phyloP scores from a whole-genome alignment of 2,329 filamentous ascomycete species.

The Diaporthe eres region DNA sequence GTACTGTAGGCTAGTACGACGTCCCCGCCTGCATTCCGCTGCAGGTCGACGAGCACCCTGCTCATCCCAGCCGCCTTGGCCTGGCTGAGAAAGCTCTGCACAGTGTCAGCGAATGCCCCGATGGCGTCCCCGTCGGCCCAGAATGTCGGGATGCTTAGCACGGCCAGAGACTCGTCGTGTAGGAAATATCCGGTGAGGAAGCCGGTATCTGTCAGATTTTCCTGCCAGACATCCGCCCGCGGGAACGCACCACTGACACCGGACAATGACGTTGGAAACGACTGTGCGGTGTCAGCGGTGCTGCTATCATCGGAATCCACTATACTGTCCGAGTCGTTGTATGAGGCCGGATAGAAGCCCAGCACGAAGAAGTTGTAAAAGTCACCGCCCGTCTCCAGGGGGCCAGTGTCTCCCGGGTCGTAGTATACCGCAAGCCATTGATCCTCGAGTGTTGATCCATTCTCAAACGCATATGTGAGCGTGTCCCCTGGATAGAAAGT shows the following conservation, averaged over 20 bases:
- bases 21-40: not conserved
- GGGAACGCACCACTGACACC: not conserved
- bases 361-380: constrained; percentile 61
- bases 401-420: constrained; percentile 43
- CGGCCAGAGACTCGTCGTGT: constrained; percentile 42
- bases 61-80: not conserved
- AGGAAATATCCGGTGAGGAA: constrained; percentile 37
- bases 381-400: constrained; percentile 56
- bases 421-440: constrained; percentile 42
- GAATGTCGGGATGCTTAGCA: constrained; percentile 58
- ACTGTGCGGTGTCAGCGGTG: constrained; percentile 38
- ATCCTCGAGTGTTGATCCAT: constrained; percentile 43
- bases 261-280: constrained; percentile 33
- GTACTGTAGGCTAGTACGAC: not conserved
- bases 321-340: not conserved
- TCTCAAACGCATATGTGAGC: constrained; percentile 48
- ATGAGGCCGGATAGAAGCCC: constrained; percentile 44
- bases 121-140: constrained; percentile 45
- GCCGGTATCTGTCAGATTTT: not conserved
- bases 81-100: not conserved
- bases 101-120: not conserved
- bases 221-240: not conserved
- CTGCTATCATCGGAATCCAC: constrained; percentile 15
- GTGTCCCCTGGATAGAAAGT: constrained; percentile 52
- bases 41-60: constrained; percentile 4